Evolutionary conservation across 1,284 basidiomycete species (phyloP).

Genomic region (Trichosporon ovoides): DNA sequence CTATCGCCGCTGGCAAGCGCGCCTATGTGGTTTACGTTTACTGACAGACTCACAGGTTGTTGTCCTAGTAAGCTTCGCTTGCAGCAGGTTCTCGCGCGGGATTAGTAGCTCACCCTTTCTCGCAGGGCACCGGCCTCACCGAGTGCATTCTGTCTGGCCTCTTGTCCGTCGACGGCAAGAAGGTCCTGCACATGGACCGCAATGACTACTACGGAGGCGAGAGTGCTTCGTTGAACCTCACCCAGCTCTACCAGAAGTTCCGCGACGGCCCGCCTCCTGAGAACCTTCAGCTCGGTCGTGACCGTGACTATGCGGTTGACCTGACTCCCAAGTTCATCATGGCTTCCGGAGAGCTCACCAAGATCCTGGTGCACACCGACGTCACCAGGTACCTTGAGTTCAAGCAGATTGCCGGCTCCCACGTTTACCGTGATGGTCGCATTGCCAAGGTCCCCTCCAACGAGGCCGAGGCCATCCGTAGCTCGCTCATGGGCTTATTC

Average conservation of each 20-base stretch:
- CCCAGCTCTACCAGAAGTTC: conserved; percentile 98
- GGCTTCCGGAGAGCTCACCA: conserved; percentile 94
- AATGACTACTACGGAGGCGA: conserved; percentile 99
- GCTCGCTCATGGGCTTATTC: conserved; percentile 94
- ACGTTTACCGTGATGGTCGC: conserved; percentile 91
- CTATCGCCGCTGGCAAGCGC: background rate
- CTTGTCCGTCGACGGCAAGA: conserved; percentile 98
- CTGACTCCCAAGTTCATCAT: conserved; percentile 96
- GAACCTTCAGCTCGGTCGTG: conserved; percentile 64
- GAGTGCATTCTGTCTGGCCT: conserved; percentile 97
- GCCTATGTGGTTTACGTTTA: no score
- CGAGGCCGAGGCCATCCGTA: conserved; percentile 93
- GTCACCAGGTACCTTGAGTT: conserved; percentile 99
- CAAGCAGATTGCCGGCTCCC: conserved; percentile 98
- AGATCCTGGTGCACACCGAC: conserved; percentile 98
- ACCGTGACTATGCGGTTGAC: conserved; percentile 93
- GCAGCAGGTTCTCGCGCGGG: background rate
- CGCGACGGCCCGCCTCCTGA: conserved; percentile 60
- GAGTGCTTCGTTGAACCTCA: conserved; percentile 93
- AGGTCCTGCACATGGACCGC: conserved; percentile 98
- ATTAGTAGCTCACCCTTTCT: background rate
- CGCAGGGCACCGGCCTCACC: conserved; percentile 84
- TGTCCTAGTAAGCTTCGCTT: conserved; percentile 57
- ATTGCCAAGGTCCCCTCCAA: conserved; percentile 98
- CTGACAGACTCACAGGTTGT: conserved; percentile 60